Base-by-base conservation (phyloP, 495 filamentous ascomycete genomes). In the Hyphodiscus hymeniophilus region DNA sequence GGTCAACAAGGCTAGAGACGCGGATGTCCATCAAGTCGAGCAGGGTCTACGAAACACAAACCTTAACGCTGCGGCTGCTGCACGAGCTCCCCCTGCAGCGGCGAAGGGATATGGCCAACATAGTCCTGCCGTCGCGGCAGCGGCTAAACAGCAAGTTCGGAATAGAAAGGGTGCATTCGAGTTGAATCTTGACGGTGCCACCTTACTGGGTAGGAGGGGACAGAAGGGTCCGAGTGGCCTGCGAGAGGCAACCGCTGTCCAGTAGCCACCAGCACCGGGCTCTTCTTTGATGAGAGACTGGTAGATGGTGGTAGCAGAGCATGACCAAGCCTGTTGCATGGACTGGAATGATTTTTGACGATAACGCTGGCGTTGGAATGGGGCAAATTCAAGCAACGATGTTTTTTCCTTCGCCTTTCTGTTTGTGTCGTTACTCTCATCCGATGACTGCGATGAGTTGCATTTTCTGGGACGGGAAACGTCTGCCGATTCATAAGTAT, bases 141-240 rank as follows among this genome's bases (percentile, higher is more conserved):
- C 87, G 5, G 88, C 85, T n/a, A 81, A 81, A 63, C 77, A 82
- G 56, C 81, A 85, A 55, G 85, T 87, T 10, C 75, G 72, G 15
- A 68, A 78, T 33, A 69, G 74, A 49, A 73, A 79, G 41, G 82
- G 80, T 17, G 80, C 84, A 1, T 98, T 98, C 55, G 92, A 98
- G 64, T 74, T 98, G 24, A 95, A 79, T 60, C 68, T 98, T 13
- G 86, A 94, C 49, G 87, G 89, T 47, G 82, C 94, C 3, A 95
- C 89, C 18, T 68, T 98, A 47, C 68, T 98, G 0, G 89, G 89
- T 7, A 75, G 89, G 51, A 73, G 92, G 53, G 77, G 76, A 3
- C 77, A 79, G 60, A 79, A 75, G 48, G 38, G 22, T 31, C 47
- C 46, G n/a, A 62, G 59, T 47, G 39, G 33, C 0, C 41, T 61